Conservation (phyloP, 805 yeast species). For the Hemisphaericaspora nanyangensis region DNA sequence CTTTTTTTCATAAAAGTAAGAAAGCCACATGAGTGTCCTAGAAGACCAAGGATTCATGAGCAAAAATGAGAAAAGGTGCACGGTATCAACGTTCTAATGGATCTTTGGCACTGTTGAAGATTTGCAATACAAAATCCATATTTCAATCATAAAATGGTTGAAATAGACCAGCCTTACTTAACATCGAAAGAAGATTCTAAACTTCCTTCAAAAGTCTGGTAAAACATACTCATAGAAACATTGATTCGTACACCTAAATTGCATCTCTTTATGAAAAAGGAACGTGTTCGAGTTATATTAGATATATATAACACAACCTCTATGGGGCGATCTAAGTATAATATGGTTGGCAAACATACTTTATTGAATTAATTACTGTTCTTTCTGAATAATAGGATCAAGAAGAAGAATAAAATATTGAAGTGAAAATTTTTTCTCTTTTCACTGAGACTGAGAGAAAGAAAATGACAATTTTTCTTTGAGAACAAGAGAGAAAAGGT, state of each 20-base stretch:
- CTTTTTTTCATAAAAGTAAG: constrained; percentile 4
- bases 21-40: constrained; percentile 40
- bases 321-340: neutral
- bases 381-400: neutral
- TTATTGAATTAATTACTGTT: neutral
- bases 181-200: constrained; percentile 1
- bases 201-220: neutral
- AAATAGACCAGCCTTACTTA: constrained; percentile 7
- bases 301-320: neutral
- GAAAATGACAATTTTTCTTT: too few species aligned
- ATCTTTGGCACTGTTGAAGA: constrained; percentile 1
- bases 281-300: neutral
- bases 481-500: too few species aligned
- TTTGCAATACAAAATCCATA: neutral
- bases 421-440: neutral
- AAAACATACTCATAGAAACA: constrained; percentile 1
- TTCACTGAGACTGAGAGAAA: too few species aligned
- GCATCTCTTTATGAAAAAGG: neutral
- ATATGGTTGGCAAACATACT: too few species aligned
- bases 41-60: constrained; percentile 31
- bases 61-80: constrained; percentile 10
- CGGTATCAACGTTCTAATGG: constrained; percentile 26
- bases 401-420: neutral
- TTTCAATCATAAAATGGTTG: neutral
- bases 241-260: neutral